A percentile compares a stretch with the other conserved stretches of the same genome.
phyloP scores from a whole-genome alignment of 1,284 basidiomycete species.

The Wallemia ichthyophaga region DNA sequence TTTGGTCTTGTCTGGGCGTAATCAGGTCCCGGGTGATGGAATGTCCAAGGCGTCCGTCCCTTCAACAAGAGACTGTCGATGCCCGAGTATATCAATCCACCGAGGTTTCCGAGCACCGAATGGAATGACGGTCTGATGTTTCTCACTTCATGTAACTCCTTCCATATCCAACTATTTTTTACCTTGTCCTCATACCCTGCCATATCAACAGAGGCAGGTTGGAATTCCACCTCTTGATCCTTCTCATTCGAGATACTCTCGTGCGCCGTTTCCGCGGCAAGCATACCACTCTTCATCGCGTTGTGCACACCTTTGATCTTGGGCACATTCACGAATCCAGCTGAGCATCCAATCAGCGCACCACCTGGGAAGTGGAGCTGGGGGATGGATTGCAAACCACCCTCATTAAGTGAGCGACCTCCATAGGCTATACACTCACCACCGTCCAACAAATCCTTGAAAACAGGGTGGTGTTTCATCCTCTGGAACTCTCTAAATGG shows the following conservation, averaged over 20 bases:
- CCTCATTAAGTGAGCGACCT: slow-evolving; percentile 57
- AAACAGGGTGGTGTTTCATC: slow-evolving; percentile 93
- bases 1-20: slow-evolving; percentile 38
- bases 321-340: slow-evolving; percentile 83
- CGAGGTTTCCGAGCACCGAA: slow-evolving; percentile 52
- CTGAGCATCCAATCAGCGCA: slow-evolving; percentile 77
- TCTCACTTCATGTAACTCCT: slow-evolving; percentile 67
- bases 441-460: slow-evolving; percentile 45
- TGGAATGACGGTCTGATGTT: slow-evolving; percentile 82
- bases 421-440: slow-evolving; percentile 65
- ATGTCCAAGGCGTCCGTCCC: slow-evolving; percentile 76
- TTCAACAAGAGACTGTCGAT: slow-evolving; percentile 59
- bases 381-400: slow-evolving; percentile 76
- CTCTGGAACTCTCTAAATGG: slow-evolving; percentile 86
- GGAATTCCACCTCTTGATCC: slow-evolving; percentile 11
- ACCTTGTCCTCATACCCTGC: slow-evolving; percentile 41
- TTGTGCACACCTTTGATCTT: slow-evolving; percentile 99
- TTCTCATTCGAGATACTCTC: slow-evolving; percentile 24
- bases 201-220: slow-evolving; percentile 28
- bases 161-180: slow-evolving; percentile 55
- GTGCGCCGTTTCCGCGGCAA: slow-evolving; percentile 70
- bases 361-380: slow-evolving; percentile 82
- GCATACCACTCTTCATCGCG: slow-evolving; percentile 97
- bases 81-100: slow-evolving; percentile 70
- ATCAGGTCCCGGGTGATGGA: slow-evolving; percentile 39